Evolutionary conservation across 2,329 filamentous ascomycete genomes (phyloP), one percentile per base, ranked within the genome.

Genomic region (Waltergamsia citrina): DNA sequence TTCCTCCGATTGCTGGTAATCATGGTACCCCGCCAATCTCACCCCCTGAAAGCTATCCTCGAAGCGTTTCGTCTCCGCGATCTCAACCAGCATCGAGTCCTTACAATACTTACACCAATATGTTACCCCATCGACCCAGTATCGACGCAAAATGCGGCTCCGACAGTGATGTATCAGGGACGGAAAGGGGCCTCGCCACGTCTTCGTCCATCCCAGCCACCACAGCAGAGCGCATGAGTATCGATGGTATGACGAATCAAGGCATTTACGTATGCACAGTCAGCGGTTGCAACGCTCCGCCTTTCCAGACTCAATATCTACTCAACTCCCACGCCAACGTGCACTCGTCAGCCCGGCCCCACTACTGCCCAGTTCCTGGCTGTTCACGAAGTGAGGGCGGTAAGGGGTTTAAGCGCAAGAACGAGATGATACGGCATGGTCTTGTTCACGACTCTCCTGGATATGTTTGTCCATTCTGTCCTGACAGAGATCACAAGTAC

Each of bases 381-480:
- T 82, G 78, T 45, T 62, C 74, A n/a, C 66, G 77, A 33, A 71
- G 69, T 32, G 71, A 78, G 49, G 69, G 71, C 3, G 78, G 78
- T 4, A 78, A 76, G 43, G 78, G 78, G 0, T 83, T 83, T 53
- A 82, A 82, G 53, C 66, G 78, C 37, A 82, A 81, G 52, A 82
- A 82, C 44, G 78, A 82, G 51, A 81, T 82, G 78, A 81, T 81
- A 30, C 60, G 78, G 19, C 78, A 82, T 50, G 88, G 90, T 2
- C 71, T 96, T 4, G 92, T 96, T 4, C 92, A 98, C 51, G 81
- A 87, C 43, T 94, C 86, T 7, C 92, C 92, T 2, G 90, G 90
- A 39, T 98, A 96, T 50, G 79, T 94, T 20, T 98, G 92, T 55
- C 92, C 92, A 0, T 96, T 95, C 52, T 98, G 92, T 55, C 84